These are phyloP conservation scores for Diversispora eburnea DNA, from an alignment of 192 early-diverging fungal genomes.

Conservation along the genomic window DNA sequence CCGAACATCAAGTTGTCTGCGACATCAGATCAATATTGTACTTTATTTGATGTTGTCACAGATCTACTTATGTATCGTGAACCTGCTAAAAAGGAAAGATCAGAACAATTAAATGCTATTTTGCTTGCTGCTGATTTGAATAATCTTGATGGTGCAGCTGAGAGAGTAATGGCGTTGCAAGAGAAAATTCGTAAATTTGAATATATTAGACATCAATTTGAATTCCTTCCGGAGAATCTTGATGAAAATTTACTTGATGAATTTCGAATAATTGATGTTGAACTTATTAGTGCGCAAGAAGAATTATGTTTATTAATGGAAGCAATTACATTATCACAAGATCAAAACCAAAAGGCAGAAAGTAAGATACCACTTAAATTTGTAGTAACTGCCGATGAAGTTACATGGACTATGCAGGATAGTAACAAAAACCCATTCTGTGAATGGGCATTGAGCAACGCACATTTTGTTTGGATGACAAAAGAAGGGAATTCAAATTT, in stretches of 20 bases:
- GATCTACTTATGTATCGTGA: conserved; percentile 83
- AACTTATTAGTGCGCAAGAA: conserved; percentile 42
- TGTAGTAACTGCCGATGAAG: conserved; percentile 49
- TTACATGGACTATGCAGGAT: conserved; percentile 73
- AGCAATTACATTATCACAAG: conserved; percentile 56
- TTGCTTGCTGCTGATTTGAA: conserved; percentile 76
- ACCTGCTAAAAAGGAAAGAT: conserved; percentile 68
- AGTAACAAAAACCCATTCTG: conserved; percentile 65
- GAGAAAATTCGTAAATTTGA: conserved; percentile 53
- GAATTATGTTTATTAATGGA: conserved; percentile 74
- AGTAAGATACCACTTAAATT: conserved; percentile 57
- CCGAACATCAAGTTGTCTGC: conserved; percentile 70
- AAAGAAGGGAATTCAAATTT: conserved; percentile 79
- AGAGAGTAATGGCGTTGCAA: conserved; percentile 58
- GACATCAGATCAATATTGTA: conserved; percentile 72
- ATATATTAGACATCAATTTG: conserved; percentile 34
- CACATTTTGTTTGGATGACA: conserved; percentile 67
- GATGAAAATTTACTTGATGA: conserved; percentile 33
- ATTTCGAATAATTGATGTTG: conserved; percentile 23
- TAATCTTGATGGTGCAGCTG: conserved; percentile 54
- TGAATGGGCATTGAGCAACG: conserved; percentile 62
- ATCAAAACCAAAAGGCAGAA: conserved; percentile 56
- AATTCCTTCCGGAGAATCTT: conserved; percentile 24
- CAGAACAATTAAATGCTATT: conserved; percentile 70
- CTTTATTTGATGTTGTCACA: conserved; percentile 67